Conservation (phyloP, 2,329 filamentous ascomycete species). For the Ascochyta rabiei region DNA sequence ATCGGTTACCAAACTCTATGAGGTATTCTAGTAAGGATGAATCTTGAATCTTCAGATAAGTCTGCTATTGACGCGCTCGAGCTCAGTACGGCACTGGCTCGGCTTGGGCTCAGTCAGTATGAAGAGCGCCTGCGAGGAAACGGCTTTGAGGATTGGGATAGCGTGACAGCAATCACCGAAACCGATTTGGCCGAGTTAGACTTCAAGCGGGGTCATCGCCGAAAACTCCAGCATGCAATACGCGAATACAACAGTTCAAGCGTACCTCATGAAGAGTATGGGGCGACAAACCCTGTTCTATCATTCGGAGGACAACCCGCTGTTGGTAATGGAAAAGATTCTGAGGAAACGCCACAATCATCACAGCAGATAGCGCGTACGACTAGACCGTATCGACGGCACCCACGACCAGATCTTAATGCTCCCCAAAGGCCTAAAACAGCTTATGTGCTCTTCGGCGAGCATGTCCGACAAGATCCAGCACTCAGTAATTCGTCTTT, state of each 20-base stretch:
- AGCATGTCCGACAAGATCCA: slow-evolving; percentile 15
- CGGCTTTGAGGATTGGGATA: slow-evolving; percentile 21
- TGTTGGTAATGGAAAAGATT: too few species aligned
- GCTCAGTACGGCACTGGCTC: slow-evolving; percentile 7
- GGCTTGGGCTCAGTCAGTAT: slow-evolving; percentile 9
- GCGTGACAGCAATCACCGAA: slow-evolving; percentile 19
- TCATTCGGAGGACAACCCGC: slow-evolving; percentile 1
- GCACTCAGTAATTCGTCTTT: slow-evolving; percentile 11
- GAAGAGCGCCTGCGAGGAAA: slow-evolving; percentile 13
- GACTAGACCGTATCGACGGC: slow-evolving; percentile 16
- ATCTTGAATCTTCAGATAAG: too few species aligned
- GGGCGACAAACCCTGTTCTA: slow-evolving; percentile 18
- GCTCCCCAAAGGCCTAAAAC: slow-evolving; percentile 13
- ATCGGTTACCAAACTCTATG: too few species aligned
- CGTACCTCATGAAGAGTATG: slow-evolving; percentile 22
- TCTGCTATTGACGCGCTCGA: too few species aligned
- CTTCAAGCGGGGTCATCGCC: slow-evolving; percentile 20
- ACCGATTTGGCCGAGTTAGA: slow-evolving; percentile 13
- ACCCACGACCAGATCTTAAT: slow-evolving; percentile 15
- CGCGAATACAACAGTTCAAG: slow-evolving; percentile 16
- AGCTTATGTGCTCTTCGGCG: slow-evolving; percentile 18
- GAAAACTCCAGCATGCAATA: slow-evolving; percentile 21
- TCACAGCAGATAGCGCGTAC: slow-evolving; percentile 3
- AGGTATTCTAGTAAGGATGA: too few species aligned
- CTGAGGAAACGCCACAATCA: slow-evolving; percentile 8